Conservation (phyloP, 23 red algal genomes). For the Gracilaria vermiculophylla region DNA sequence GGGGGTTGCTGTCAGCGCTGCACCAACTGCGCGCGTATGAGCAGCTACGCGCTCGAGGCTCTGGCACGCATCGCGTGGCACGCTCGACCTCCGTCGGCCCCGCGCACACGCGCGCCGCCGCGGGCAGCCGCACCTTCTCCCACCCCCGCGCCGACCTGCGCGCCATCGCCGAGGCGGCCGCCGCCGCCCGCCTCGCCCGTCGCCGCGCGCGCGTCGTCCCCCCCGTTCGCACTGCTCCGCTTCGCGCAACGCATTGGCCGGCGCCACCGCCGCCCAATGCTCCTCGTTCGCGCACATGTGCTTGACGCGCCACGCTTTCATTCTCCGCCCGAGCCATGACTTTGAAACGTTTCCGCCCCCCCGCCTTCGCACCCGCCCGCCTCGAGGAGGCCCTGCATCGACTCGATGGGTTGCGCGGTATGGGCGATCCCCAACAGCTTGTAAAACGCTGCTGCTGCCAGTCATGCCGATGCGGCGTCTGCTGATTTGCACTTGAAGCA, state of each 20-base stretch:
- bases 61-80: neutral
- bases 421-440: neutral
- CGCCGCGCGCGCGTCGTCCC: too few species aligned
- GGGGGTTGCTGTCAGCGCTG: neutral
- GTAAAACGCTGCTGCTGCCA: neutral
- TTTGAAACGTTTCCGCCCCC: neutral
- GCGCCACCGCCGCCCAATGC: neutral
- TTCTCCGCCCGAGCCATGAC: neutral
- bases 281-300: neutral
- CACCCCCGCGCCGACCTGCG: too few species aligned
- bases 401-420: too few species aligned
- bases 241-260: neutral
- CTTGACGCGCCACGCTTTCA: neutral
- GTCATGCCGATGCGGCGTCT: neutral
- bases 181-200: too few species aligned
- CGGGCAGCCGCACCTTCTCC: too few species aligned
- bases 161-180: too few species aligned
- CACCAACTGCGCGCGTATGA: neutral
- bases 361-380: neutral
- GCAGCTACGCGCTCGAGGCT: too few species aligned
- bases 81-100: too few species aligned
- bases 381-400: too few species aligned
- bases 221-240: neutral
- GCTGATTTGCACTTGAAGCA: conserved; percentile 3
- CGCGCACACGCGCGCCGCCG: too few species aligned